These are phyloP conservation scores for Cetradonia linearis DNA, from an alignment of 495 filamentous ascomycete species.

Conservation along the genomic window DNA sequence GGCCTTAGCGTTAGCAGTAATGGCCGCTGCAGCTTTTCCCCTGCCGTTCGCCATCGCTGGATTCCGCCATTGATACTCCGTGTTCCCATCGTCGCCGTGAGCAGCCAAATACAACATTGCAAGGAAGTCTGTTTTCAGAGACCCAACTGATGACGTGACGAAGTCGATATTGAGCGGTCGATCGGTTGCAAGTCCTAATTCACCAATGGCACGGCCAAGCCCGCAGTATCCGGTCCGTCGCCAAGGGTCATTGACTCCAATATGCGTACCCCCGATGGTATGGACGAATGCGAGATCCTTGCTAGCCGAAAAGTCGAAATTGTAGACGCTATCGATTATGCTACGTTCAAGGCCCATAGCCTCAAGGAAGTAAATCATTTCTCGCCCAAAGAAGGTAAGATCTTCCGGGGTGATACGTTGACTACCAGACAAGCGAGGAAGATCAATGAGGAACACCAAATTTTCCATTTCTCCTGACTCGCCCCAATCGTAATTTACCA, in stretches of 20 bases:
- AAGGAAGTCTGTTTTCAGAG: conserved; percentile 57
- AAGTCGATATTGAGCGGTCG: conserved; percentile 49
- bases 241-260: conserved; percentile 36
- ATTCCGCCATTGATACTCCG: conserved; percentile 43
- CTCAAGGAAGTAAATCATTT: conserved; percentile 59
- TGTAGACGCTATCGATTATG: conserved; percentile 47
- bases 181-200: conserved; percentile 43
- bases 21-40: conserved; percentile 25
- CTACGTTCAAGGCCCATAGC: conserved; percentile 55
- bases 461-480: conserved; percentile 74
- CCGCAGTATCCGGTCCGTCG: conserved; percentile 59
- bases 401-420: conserved; percentile 26
- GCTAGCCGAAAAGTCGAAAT: conserved; percentile 69
- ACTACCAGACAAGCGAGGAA: conserved; percentile 46
- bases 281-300: conserved; percentile 66
- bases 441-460: conserved; percentile 75
- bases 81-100: conserved; percentile 53
- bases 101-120: conserved; percentile 63
- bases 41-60: conserved; percentile 25
- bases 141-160: conserved; percentile 68
- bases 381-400: conserved; percentile 54
- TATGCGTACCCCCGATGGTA: conserved; percentile 54
- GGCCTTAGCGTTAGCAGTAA: conserved; percentile 6
- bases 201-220: conserved; percentile 49
- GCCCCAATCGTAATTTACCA: conserved; percentile 77